Base-by-base conservation (phyloP, 2,329 filamentous ascomycete species). In the Sarocladium oryzae region DNA sequence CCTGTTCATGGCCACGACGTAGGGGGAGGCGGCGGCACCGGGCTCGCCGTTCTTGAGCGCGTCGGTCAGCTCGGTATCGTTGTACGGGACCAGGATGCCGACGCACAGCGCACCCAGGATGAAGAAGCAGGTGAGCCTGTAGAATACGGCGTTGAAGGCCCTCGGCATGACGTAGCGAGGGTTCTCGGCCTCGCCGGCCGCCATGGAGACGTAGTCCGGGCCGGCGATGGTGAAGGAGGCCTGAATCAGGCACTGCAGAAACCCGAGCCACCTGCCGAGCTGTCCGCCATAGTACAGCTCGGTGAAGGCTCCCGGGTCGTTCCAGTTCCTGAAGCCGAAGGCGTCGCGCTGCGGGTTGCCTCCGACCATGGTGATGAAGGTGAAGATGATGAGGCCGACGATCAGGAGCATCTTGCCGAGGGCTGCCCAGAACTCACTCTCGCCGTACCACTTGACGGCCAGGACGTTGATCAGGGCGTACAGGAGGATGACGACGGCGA, bases 311-410 rank as follows among this genome's bases (percentile, higher is more conserved):
- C 88, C 88, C 0, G 87, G 88, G 0, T 79, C 69, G 3, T 76
- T 71, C 81, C 82, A 86, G 63, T 78, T 82, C 0, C 65, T 76
- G 63, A 92, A 92, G 1, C 88, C 88, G 55, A 88, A 88, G 0
- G 79, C 72, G 57, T 91, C 85, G 33, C 79, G 73, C 1, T 82
- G 64, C 0, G 89, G 89, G 57, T 92, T 93, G 2, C 86, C 89
- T 7, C 89, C 89, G 1, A 93, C 70, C 84, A 93, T 92, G 56
- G 83, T 81, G 56, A 95, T 76, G 61, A 95, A 89, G 2, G 89
- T 92, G 69, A 88, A 91, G 56, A 82, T 59, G 57, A 91, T 77
- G 49, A 92, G 74, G 1, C 81, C 85, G 32, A 89, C 67, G 54
- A 88, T 87, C 49, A 90, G 74, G 2, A 90, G 58, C 2, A 89